Evolutionary conservation across 1,139 yeast species (phyloP), one percentile per base, ranked within the genome.

Genomic region (Debaryomyces fabryi): DNA sequence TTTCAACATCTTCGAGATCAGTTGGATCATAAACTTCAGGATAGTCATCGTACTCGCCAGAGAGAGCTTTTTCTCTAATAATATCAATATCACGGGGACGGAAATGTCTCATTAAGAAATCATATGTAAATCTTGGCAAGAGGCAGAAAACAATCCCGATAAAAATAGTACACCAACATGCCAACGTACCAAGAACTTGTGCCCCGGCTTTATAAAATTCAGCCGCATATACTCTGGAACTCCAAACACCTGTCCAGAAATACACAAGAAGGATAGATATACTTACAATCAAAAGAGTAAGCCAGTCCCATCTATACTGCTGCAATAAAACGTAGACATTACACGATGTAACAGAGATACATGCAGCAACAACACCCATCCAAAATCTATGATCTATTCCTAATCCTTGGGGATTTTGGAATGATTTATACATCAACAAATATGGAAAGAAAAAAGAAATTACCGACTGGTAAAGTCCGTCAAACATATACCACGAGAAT

Each of bases 161-260:
- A 52, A 79, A 78, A 46, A 70, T 71, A 48, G 72, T 69, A 58
- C 75, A 71, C 86, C 87, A 82, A 52, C 78, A 74, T 2, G 75
- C 63, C 43, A 77, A 69, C 6, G 82, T 74, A 6, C 85, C 86
- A 52, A 78, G 75, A 27, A 71, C 66, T 56, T 80, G 81, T 1
- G 83, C 63, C 21, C 83, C 86, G n/a, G 83, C 80, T 47, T 72
- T 72, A 60, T 76, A 82, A 58, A 78, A 82, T 54, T 80, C 83
- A 4, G 72, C 67, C 24, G 57, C 59, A 42, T 59, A 58, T 3
- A 64, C 55, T 41, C 75, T 64, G 0, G 80, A 69, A 57, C 83
- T 74, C 86, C 86, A 82, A 8, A 76, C 81, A 41, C 85, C 85
- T 8, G 83, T 71, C 87, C 87, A 82, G 66, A 81, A 80, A 57